These are phyloP conservation scores for Kodamaea jinghongensis DNA, from an alignment of 805 yeast species.

Conservation along the genomic window DNA sequence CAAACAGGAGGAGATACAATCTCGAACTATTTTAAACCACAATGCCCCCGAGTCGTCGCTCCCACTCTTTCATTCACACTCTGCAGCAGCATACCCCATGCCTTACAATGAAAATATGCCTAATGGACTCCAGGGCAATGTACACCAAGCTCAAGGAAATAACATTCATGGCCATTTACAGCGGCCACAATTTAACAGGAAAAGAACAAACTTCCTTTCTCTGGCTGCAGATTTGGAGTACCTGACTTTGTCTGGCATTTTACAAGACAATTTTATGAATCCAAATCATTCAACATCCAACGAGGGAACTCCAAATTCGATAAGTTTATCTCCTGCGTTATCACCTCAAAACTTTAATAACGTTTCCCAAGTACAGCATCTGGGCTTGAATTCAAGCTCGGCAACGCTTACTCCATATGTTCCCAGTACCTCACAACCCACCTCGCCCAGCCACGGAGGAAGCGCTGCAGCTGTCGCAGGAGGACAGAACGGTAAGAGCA, in stretches of 20 bases:
- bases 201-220: constrained; percentile 53
- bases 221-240: constrained; percentile 74
- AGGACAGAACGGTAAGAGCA: neutral
- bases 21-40: neutral
- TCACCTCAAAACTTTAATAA: constrained; percentile 29
- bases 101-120: neutral
- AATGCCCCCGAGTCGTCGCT: neutral
- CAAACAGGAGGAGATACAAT: constrained; percentile 5
- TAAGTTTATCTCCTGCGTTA: constrained; percentile 32
- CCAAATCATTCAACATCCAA: constrained; percentile 27
- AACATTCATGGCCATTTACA: neutral
- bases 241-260: constrained; percentile 62
- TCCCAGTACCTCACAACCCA: constrained; percentile 14
- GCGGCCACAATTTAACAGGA: constrained; percentile 2
- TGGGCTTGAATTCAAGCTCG: constrained; percentile 15
- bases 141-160: neutral
- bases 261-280: constrained; percentile 44
- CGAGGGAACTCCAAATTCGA: constrained; percentile 39
- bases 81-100: constrained; percentile 1
- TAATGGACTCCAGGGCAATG: neutral
- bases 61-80: constrained; percentile 5
- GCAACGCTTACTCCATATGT: constrained; percentile 3
- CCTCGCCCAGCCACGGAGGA: constrained; percentile 13
- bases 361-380: constrained; percentile 5
- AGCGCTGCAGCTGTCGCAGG: neutral